Evolutionary conservation across 805 yeast genomes (phyloP), one percentile per base, ranked within the genome.

Genomic region (Cyberlindnera suaveolens): DNA sequence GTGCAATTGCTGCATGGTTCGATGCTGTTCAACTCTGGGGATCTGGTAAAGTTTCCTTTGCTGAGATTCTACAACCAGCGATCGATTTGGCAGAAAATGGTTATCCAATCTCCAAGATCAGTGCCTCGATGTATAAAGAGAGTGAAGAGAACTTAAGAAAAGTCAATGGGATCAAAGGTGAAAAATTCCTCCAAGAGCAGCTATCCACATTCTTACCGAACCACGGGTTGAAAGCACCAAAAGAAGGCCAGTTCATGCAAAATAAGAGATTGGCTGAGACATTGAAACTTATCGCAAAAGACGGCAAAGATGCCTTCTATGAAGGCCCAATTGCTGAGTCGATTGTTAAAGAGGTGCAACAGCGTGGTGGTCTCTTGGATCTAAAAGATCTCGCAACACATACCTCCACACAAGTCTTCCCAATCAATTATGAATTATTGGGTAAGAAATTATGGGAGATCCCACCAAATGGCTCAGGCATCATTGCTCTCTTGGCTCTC

Each of bases 401-500:
- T 60, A 63, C 71, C 0, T 74, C 89, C 2, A 71, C 82, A 0
- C 71, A 76, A 51, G 82, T 83, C 19, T 81, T 80, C 1, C 91
- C 95, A 3, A 75, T 85, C 16, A 63, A 64, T 15, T 60, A 75
- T 42, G 71, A 74, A 30, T 70, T 78, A 43, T 65, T 74, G 38
- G 84, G 75, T 10, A 68, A 72, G 39, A 71, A 68, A 26, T 66
- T 85, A 20, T 82, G 90, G 86, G 93, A 85, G 59, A 79, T 85
- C 48, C 93, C 95, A 10, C 95, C 95, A 13, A 85, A 80, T 60
- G 87, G 91, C 4, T 87, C 85, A 42, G 95, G 95, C 8, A 62
- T 85, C 13, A 85, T 85, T 36, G 93, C 90, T 0, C 65, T 85
- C 39, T 64, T 83, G 15, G 80, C 91, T 0, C 61, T 84, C 39